These are phyloP conservation scores for Leavenworthia alabamica DNA, from an alignment of 345 rosid species.

Conservation along the genomic window DNA sequence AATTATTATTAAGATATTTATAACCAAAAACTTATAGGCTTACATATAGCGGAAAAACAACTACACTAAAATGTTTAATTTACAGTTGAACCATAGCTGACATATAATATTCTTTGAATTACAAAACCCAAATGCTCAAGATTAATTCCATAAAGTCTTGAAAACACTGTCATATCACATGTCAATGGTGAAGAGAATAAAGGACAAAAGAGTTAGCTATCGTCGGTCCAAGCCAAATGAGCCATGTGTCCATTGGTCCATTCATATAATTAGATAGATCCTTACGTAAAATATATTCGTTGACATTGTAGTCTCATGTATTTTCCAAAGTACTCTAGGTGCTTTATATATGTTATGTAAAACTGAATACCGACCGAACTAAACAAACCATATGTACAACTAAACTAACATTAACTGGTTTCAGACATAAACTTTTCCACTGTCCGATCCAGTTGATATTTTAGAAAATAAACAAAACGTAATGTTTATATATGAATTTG, in stretches of 20 bases:
- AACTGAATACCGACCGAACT: not conserved
- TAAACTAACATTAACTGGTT: not conserved
- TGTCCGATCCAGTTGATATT: not conserved
- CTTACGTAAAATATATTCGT: not conserved
- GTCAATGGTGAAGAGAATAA: slow-evolving; percentile 12
- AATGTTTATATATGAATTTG: not conserved
- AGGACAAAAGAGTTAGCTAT: slow-evolving; percentile 29
- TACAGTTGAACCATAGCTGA: not conserved
- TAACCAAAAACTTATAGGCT: not conserved
- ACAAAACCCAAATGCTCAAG: not conserved
- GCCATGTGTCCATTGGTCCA: slow-evolving; percentile 14
- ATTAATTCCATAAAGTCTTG: not conserved
- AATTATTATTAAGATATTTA: not conserved
- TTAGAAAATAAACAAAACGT: not conserved
- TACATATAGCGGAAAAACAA: not conserved
- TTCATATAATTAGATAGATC: not conserved
- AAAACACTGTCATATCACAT: slow-evolving; percentile 20
- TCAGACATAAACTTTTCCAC: not conserved
- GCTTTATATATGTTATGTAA: not conserved
- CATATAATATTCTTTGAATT: slow-evolving; percentile 13
- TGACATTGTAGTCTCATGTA: not conserved
- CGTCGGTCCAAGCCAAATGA: slow-evolving; percentile 29
- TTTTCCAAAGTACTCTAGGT: not conserved
- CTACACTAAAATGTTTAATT: not conserved
- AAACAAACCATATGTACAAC: not conserved